These are phyloP conservation scores for Diaporthe aspalathi DNA, from an alignment of 2,329 filamentous ascomycete species.

Conservation along the genomic window DNA sequence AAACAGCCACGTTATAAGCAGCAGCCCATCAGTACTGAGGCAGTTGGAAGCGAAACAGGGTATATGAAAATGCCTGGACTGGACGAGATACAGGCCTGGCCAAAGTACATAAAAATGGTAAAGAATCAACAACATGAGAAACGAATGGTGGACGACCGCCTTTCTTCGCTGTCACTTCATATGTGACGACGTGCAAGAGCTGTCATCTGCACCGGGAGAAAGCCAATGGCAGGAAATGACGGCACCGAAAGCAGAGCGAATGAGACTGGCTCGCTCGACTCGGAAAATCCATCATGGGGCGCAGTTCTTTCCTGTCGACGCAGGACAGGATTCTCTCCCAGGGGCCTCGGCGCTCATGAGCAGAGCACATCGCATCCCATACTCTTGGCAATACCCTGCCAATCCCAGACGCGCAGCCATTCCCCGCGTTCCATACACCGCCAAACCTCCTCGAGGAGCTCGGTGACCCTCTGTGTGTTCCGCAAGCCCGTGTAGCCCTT, in stretches of 20 bases:
- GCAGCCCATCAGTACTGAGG: constrained; percentile 6
- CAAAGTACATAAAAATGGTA: constrained; percentile 17
- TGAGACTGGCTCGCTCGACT: not conserved
- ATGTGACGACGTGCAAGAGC: not conserved
- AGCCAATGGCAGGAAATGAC: not conserved
- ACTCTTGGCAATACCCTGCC: constrained; percentile 66
- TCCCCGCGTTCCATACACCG: constrained; percentile 67
- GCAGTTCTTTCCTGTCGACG: not conserved
- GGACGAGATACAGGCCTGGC: constrained; percentile 21
- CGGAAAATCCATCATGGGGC: too few relatives aligned
- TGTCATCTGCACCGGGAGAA: not conserved
- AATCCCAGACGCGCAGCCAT: constrained; percentile 72
- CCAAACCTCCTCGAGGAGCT: constrained; percentile 71
- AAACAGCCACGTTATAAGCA: not conserved
- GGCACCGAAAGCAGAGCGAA: not conserved
- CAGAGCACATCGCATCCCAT: constrained; percentile 69
- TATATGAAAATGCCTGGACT: constrained; percentile 31
- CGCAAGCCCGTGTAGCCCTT: constrained; percentile 70
- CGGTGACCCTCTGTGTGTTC: constrained; percentile 65
- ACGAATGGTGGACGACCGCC: constrained; percentile 11
- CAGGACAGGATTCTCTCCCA: too few relatives aligned
- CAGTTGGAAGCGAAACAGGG: constrained; percentile 27
- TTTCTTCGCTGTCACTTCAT: not conserved
- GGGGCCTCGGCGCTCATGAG: constrained; percentile 43
- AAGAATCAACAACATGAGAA: constrained; percentile 1